Conservation (phyloP, 202 grass and related monocot genomes). For the Carex arenaria region DNA sequence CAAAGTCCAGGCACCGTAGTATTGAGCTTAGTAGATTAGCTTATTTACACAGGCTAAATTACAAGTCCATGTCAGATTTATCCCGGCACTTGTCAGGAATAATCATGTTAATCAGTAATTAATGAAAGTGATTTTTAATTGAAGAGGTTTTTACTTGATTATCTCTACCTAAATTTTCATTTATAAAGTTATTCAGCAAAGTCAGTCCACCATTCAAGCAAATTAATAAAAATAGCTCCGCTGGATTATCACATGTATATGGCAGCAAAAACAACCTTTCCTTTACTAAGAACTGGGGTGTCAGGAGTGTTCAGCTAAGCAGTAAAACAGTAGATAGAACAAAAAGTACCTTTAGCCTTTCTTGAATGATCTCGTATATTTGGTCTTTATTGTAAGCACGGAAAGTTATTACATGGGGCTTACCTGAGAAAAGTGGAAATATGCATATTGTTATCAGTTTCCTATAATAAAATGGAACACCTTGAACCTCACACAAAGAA, state of each 20-base stretch:
- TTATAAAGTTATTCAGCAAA: not conserved
- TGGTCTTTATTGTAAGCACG: slow-evolving; percentile 93
- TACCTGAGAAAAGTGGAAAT: slow-evolving; percentile 46
- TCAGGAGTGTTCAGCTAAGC: not conserved
- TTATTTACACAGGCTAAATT: not conserved
- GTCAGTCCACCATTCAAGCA: not conserved
- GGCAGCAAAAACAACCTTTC: not conserved
- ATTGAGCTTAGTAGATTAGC: not conserved
- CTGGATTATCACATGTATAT: not conserved
- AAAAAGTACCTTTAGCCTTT: slow-evolving; percentile 69
- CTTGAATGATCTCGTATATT: slow-evolving; percentile 74
- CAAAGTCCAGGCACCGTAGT: not conserved
- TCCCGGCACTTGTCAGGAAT: not conserved
- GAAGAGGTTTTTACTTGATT: not conserved
- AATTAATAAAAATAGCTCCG: not conserved
- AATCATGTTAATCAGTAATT: not conserved
- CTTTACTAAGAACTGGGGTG: not conserved
- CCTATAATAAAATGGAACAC: slow-evolving; percentile 4
- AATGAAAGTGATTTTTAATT: not conserved
- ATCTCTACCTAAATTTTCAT: not conserved
- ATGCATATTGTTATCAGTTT: slow-evolving; percentile 1
- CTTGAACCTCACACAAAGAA: not conserved
- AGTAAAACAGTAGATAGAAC: not conserved
- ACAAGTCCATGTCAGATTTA: not conserved
- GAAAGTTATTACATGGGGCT: slow-evolving; percentile 79